Evolutionary conservation across 2,329 filamentous ascomycete species (phyloP), one percentile per base, ranked within the genome.

Genomic region (Passalora sequoiae): DNA sequence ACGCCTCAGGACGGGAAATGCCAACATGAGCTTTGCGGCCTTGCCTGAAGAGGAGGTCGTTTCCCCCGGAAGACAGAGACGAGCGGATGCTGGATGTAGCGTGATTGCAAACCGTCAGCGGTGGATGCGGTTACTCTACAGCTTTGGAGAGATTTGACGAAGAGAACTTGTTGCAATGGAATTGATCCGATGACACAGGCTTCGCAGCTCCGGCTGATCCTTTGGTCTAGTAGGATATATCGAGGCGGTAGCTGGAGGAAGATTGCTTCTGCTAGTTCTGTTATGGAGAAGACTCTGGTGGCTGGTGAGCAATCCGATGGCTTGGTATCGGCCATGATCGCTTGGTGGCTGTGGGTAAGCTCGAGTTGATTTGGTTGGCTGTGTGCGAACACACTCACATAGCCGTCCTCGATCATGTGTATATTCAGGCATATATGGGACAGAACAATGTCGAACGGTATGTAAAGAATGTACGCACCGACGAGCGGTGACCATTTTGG

Each of bases 81-180:
- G 4, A 30, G 28, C 10, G 28, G 28, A 30, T 30, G 4, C 4
- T 30, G 12, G 12, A n/a, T 5, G 28, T n/a, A 30, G 28, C 5
- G 10, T 30, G 12, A 5, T 4, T n/a, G 12, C 12, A 5, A 30
- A 5, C 4, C 4, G 12, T 12, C 16, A 15, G 4, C 5, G 5
- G 28, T 30, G 5, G 28, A 10, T 15, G 4, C 5, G 4, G 28
- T n/a, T 5, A 12, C 5, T n/a, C 5, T 30, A 30, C 28, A 5
- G 4, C 28, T 22, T 10, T 15, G 24, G 19, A 4, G 24, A 4
- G 38, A 21, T 19, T 44, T 50, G 25, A 59, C 33, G 48, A 25
- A 38, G 10, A 27, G 19, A 4, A 22, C 35, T 17, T 38, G 21
- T 12, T 38, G 35, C 6, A 38, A 22, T 24, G 12, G n/a, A 3